Base-by-base conservation (phyloP, 805 yeast species). In the Kazachstania taianensis region DNA sequence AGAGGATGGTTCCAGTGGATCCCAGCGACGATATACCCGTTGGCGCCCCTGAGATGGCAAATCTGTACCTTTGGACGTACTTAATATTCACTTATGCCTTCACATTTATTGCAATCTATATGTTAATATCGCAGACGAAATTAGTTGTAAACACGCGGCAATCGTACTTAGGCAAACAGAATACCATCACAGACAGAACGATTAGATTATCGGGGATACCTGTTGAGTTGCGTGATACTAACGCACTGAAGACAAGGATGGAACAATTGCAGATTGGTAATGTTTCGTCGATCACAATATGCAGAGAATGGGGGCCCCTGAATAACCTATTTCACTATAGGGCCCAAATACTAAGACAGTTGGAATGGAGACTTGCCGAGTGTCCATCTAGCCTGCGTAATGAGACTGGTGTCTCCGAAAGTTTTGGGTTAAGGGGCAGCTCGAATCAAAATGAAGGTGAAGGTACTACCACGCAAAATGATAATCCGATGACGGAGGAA, bases 201-300 rank as follows among this genome's bases (percentile, higher is more conserved):
- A 78, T 92, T 28, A 65, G 89, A 39, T 56, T 89, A 10, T 76
- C 89, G 25, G 97, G 97, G 1, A 84, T 89, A 4, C 96, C 97
- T 0, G 78, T 82, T 0, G 76, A 78, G 31, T 61, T 87, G 28
- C 67, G 96, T 35, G 78, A 75, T 38, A 86, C 77, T 45, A 67
- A 68, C n/a, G 75, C 73, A 10, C 60, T 89, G 45, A 77, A 73
- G 38, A 69, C 75, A 25, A 92, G 84, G 50, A 77, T 89, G 18
- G 92, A 85, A 48, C 69, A 72, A 7, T 63, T 89, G 25, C 78
- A 80, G 20, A 78, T 87, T 24, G 96, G 95, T 2, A 77, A 73
- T 39, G 94, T 89, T 2, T 71, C 78, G 18, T 70, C 80, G 1
- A 70, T 87, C 7, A 78, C 81, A 3, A 75, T 92, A 2, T 92